phyloP scores from a whole-genome alignment of 2,329 filamentous ascomycete genomes.

The Cytospora mali region DNA sequence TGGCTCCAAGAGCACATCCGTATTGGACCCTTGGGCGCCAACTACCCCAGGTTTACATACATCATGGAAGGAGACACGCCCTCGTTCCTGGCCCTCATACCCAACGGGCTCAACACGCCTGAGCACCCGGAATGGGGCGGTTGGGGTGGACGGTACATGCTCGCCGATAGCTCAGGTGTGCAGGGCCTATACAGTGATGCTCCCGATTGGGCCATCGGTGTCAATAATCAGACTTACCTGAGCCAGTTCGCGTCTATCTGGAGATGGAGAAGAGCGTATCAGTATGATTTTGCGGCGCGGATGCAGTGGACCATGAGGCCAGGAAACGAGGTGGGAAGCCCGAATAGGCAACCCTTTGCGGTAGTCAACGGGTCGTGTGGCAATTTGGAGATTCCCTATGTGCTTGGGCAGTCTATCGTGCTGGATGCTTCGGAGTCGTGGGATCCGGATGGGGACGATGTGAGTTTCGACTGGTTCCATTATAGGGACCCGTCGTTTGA shows the following conservation, averaged over 20 bases:
- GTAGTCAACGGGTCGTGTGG: constrained; percentile 31
- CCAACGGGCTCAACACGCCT: constrained; percentile 44
- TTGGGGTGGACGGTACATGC: constrained; percentile 46
- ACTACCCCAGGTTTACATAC: constrained; percentile 43
- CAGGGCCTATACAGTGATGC: constrained; percentile 38
- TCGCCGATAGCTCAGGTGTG: constrained; percentile 29
- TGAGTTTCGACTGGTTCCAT: constrained; percentile 30
- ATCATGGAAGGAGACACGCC: constrained; percentile 54
- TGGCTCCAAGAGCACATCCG: constrained; percentile 54
- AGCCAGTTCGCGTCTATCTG: constrained; percentile 53
- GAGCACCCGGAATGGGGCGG: constrained; percentile 45
- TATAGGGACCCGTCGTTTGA: constrained; percentile 27
- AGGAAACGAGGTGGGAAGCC: background rate
- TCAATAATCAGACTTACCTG: constrained; percentile 36
- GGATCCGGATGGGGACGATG: constrained; percentile 28
- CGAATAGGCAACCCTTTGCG: constrained; percentile 28
- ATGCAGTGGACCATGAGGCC: constrained; percentile 28
- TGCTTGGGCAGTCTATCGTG: constrained; percentile 24
- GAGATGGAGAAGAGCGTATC: constrained; percentile 56
- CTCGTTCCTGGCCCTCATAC: constrained; percentile 44
- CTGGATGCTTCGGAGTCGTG: constrained; percentile 28
- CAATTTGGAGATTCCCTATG: constrained; percentile 19
- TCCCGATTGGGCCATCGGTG: constrained; percentile 39
- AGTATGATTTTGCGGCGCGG: constrained; percentile 43
- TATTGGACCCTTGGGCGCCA: constrained; percentile 42